Base-by-base conservation (phyloP, 2,329 filamentous ascomycete species). In the Claviceps arundinis region DNA sequence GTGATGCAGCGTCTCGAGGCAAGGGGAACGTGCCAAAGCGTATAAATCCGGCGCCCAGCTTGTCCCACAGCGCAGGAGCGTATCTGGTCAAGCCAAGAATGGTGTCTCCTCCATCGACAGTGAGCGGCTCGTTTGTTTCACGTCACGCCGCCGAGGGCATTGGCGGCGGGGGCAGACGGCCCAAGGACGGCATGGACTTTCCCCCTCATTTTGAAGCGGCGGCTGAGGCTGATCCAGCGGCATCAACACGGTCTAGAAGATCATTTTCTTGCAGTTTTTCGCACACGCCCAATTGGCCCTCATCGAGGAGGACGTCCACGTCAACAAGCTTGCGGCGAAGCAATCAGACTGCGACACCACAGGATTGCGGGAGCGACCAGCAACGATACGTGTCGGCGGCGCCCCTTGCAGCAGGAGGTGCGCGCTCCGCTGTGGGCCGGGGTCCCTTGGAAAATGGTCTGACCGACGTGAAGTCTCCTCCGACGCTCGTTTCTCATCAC, bases 181-280 rank as follows among this genome's bases (percentile, higher is more conserved):
- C 48, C 16, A 49, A 59, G 37, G 49, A 56, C 11, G 54, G 55
- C 34, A 43, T 47, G 34, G 52, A 61, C 54, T 59, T 66, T 1
- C 60, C 37, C 7, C 19, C 22, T 14, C 43, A 17, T 11, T 34
- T 64, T 2, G 69, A 73, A 40, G 64, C 46, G 7, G 37, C 13
- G 16, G 42, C 64, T 30, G 42, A 48, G n/a, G 41, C 26, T 17
- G 71, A 70, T 1, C 70, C 72, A 2, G 68, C 71, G 7, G 9
- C 30, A 9, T 34, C 30, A 34, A 74, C 71, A 58, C 68, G 64
- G 49, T 67, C 75, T 13, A 72, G 70, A 51, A 73, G 76, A 54
- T 81, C 80, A 16, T 67, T 78, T 26, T 82, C 81, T 16, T 75
- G 80, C 71, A 77, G 80, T 51, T 78, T 84, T 54, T 71, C 71